phyloP scores from a whole-genome alignment of 1,284 basidiomycete genomes.

The Chiua sp. region DNA sequence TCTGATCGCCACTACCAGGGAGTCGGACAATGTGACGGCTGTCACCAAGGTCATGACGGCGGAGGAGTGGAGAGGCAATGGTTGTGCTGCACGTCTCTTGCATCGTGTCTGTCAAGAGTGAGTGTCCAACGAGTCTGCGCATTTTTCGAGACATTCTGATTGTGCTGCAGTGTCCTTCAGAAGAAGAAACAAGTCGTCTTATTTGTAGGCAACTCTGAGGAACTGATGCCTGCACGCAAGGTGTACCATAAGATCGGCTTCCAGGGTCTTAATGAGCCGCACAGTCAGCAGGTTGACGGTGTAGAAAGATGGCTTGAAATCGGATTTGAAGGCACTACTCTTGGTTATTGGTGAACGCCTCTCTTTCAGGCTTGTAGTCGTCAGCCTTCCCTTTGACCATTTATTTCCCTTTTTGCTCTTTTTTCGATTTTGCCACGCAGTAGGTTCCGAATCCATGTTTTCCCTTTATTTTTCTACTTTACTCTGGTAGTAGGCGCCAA shows the following conservation, averaged over 20 bases:
- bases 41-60: slow-evolving; percentile 59
- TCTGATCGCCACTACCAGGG: slow-evolving; percentile 60
- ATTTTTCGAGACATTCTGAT: neutral
- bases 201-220: slow-evolving; percentile 48
- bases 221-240: slow-evolving; percentile 22
- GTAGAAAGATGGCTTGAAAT: slow-evolving; percentile 31
- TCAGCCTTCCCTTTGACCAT: no score
- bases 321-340: slow-evolving; percentile 16
- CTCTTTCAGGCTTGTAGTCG: no score
- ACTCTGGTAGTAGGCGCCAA: no score
- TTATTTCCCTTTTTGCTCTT: neutral
- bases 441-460: no score
- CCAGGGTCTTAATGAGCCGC: slow-evolving; percentile 22
- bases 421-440: no score
- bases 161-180: slow-evolving; percentile 30
- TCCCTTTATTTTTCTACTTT: no score
- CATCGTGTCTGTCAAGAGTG: slow-evolving; percentile 48
- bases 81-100: slow-evolving; percentile 52
- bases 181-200: slow-evolving; percentile 50
- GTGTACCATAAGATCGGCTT: slow-evolving; percentile 30
- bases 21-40: slow-evolving; percentile 45
- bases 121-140: slow-evolving; percentile 16
- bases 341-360: slow-evolving; percentile 22
- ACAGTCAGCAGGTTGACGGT: slow-evolving; percentile 11
- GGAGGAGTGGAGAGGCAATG: slow-evolving; percentile 42